Evolutionary conservation across 2,329 filamentous ascomycete genomes (phyloP).

Genomic region (Fusarium torreyae): DNA sequence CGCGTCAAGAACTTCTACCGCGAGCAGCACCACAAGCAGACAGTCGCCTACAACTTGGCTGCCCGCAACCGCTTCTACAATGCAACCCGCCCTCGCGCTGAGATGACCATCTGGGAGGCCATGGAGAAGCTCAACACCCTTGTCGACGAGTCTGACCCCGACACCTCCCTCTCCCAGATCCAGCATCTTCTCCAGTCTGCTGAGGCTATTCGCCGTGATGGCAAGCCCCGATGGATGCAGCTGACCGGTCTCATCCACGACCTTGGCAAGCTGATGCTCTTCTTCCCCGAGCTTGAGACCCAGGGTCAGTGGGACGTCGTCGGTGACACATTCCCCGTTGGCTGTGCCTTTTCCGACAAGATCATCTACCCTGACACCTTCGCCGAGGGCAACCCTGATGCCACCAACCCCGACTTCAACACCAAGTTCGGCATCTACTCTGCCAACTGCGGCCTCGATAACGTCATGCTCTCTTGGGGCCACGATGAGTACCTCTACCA

Average conservation of each 20-base stretch:
- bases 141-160: conserved; percentile 91
- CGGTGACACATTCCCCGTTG: conserved; percentile 86
- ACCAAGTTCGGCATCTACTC: conserved; percentile 85
- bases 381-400: conserved; percentile 78
- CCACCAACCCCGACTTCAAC: conserved; percentile 77
- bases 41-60: conserved; percentile 86
- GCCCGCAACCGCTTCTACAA: conserved; percentile 74
- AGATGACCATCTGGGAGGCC: conserved; percentile 91
- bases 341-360: conserved; percentile 79
- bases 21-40: conserved; percentile 80
- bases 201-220: conserved; percentile 89
- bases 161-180: conserved; percentile 89
- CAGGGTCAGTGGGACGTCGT: conserved; percentile 95
- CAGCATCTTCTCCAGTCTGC: conserved; percentile 91
- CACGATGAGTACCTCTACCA: conserved; percentile 92
- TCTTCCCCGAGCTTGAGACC: conserved; percentile 76
- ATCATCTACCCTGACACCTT: conserved; percentile 90
- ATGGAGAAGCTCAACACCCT: conserved; percentile 94
- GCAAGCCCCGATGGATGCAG: conserved; percentile 87
- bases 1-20: conserved; percentile 90
- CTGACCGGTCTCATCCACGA: conserved; percentile 84
- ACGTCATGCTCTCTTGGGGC: conserved; percentile 92
- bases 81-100: conserved; percentile 72
- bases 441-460: conserved; percentile 85
- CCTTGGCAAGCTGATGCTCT: conserved; percentile 84